These are phyloP conservation scores for Moelleriella libera DNA, from an alignment of 2,329 filamentous ascomycete genomes.

Conservation along the genomic window DNA sequence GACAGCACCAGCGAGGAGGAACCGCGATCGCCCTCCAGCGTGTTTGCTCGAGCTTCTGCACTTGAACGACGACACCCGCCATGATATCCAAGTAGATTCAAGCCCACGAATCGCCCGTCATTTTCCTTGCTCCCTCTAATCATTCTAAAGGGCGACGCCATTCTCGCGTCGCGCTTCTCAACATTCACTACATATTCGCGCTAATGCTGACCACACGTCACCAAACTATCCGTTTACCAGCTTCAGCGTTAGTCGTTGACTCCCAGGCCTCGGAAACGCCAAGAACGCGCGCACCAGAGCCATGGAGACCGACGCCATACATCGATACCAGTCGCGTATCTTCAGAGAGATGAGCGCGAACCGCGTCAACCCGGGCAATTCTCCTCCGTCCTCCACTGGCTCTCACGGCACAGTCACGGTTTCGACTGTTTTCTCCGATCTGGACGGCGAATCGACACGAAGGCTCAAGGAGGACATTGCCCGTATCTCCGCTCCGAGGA, in stretches of 20 bases:
- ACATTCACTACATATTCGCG: constrained; percentile 1
- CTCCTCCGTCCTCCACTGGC: constrained; percentile 42
- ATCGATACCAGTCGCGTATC: constrained; percentile 31
- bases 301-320: constrained; percentile 27
- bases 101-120: too few species aligned
- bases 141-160: neutral
- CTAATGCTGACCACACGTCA: neutral
- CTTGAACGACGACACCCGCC: too few species aligned
- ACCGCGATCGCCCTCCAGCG: too few species aligned
- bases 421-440: constrained; percentile 37
- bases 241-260: constrained; percentile 5
- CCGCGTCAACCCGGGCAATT: constrained; percentile 42
- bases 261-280: constrained; percentile 7
- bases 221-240: too few species aligned
- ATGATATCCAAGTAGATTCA: too few species aligned
- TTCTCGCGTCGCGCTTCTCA: constrained; percentile 3
- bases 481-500: constrained; percentile 23
- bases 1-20: neutral
- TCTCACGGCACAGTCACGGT: constrained; percentile 41
- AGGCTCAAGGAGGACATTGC: constrained; percentile 34
- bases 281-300: constrained; percentile 8
- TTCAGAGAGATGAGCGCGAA: constrained; percentile 37
- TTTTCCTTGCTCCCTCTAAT: too few species aligned
- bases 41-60: too few species aligned
- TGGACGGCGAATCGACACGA: constrained; percentile 39